A percentile compares a stretch with the other conserved stretches of the same genome.
Conservation (phyloP, 164 flowering plant genomes). For the Platanus orientalis region DNA sequence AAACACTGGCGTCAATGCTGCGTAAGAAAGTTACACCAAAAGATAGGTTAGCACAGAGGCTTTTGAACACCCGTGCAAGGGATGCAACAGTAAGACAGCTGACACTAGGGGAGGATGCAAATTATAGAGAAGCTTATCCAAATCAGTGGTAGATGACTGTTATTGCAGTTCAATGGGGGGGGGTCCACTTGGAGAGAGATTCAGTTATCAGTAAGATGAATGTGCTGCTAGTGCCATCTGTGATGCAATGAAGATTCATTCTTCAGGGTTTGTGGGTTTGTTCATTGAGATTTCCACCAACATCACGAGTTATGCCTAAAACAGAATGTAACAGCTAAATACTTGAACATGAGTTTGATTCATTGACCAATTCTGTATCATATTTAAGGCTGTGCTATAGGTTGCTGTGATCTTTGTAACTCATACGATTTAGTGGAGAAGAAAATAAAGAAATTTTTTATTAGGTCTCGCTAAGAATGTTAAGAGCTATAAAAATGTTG, state of each 20-base stretch:
- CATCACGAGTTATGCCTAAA: too few relatives aligned
- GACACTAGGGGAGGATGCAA: conserved; percentile 47
- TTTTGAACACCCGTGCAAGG: conserved; percentile 42
- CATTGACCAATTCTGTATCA: too few relatives aligned
- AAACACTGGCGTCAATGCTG: conserved; percentile 71
- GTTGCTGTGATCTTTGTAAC: neutral
- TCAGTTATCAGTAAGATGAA: neutral
- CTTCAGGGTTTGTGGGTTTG: too few relatives aligned
- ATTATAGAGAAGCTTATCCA: conserved; percentile 73
- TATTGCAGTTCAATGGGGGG: neutral
- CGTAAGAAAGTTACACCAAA: conserved; percentile 69
- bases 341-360: too few relatives aligned
- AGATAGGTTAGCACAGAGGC: conserved; percentile 59
- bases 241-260: neutral
- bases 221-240: too few relatives aligned
- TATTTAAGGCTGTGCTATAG: too few relatives aligned
- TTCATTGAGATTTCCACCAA: too few relatives aligned
- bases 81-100: conserved; percentile 52
- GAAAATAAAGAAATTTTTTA: too few relatives aligned
- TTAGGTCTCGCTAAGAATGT: too few relatives aligned
- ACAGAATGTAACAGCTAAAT: too few relatives aligned
- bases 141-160: conserved; percentile 63
- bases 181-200: neutral
- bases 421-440: neutral
- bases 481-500: too few relatives aligned